Conservation (phyloP, 305 asterid species). For the Fraxinus greggii region DNA sequence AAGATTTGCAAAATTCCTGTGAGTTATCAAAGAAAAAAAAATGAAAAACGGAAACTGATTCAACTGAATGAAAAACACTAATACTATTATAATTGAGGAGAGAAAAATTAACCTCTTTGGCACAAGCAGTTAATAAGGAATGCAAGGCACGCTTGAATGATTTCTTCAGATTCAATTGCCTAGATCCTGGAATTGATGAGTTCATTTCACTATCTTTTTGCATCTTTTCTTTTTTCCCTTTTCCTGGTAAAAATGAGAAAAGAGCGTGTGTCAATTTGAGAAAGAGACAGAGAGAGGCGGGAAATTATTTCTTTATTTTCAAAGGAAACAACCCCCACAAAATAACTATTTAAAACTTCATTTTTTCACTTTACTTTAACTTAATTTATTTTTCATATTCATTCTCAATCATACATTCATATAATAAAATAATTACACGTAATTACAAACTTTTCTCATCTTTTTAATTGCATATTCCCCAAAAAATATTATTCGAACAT, state of each 20-base stretch:
- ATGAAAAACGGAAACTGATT: background rate
- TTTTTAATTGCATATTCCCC: too few relatives aligned
- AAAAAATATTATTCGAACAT: too few relatives aligned
- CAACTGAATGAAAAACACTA: background rate
- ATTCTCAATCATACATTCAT: too few relatives aligned
- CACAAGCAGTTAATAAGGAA: constrained; percentile 51
- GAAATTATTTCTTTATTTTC: too few relatives aligned
- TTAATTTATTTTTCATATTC: too few relatives aligned
- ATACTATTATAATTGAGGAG: background rate
- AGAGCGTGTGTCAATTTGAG: background rate
- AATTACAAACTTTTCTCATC: too few relatives aligned
- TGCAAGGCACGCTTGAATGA: constrained; percentile 48
- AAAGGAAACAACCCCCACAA: too few relatives aligned
- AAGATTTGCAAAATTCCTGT: constrained; percentile 54
- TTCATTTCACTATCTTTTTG: background rate
- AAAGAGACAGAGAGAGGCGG: background rate
- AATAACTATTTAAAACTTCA: too few relatives aligned
- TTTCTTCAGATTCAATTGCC: constrained; percentile 53
- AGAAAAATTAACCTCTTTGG: constrained; percentile 41
- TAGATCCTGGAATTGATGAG: constrained; percentile 39
- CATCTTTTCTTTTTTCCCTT: background rate
- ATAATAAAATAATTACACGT: too few relatives aligned
- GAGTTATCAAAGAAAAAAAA: background rate
- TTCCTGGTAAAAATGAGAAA: background rate
- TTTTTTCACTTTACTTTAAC: too few relatives aligned